Evolutionary conservation across 495 filamentous ascomycete genomes (phyloP), one percentile per base, ranked within the genome.

Genomic region (Neurospora cerealis): DNA sequence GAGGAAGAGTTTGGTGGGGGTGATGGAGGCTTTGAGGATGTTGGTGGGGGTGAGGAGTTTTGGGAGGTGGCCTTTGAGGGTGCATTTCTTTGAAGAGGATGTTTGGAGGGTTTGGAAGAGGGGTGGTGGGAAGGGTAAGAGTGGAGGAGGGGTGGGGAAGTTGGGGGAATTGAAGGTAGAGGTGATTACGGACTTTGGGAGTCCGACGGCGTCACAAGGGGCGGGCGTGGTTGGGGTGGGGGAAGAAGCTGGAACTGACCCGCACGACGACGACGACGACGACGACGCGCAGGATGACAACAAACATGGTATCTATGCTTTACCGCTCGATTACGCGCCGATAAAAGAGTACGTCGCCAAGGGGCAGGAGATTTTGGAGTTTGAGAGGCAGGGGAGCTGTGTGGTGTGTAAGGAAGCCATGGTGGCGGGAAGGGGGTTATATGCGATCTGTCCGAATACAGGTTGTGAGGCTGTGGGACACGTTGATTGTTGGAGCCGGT

Each of bases 21-120:
- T 91, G 28, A 75, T 97, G 37, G 89, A 89, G 2, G 93, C 94
- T 76, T 81, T 99, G 21, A 91, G 96, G 78, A 85, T 93, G 0
- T 85, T 99, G 0, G 85, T 98, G 8, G 87, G 92, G 2, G 92
- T 93, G 8, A 86, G 87, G 4, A 93, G 91, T 76, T 98, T 99
- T 79, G 79, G 82, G 10, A 82, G 87, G 36, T 96, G 93, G 94
- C 94, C 94, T n/a, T 84, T 99, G 39, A 86, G 87, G 19, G 77
- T 98, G 21, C 89, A 92, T 10, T 97, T 98, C 80, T 97, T 97
- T 77, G 85, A 83, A 10, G 81, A 85, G 1, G 92, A 97, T 72
- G 91, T 92, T 1, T 85, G 91, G 75, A 77, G 83, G 38, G 80
- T 84, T 0, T 99, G 96, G 96, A 78, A 86, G 44, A 81, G 80